These are phyloP conservation scores for Penicillium tannophilum DNA, from an alignment of 495 filamentous ascomycete genomes.

Conservation along the genomic window DNA sequence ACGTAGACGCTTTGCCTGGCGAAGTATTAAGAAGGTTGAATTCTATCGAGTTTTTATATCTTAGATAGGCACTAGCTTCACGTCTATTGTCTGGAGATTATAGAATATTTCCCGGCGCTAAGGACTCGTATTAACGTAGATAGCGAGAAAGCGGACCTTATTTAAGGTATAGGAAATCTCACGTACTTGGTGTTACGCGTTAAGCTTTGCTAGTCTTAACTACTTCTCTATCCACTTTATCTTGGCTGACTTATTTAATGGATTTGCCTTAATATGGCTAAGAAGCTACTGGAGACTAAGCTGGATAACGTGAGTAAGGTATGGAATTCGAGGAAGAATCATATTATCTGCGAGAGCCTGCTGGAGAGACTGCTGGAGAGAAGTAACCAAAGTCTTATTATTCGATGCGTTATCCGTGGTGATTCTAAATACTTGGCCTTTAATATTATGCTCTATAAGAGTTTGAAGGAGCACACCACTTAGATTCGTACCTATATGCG, in stretches of 20 bases:
- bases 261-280: no score
- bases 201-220: no score
- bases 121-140: constrained; percentile 17
- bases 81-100: not conserved
- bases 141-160: constrained; percentile 11
- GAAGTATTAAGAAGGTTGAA: constrained; percentile 19
- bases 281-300: no score
- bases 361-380: no score
- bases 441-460: constrained; percentile 1
- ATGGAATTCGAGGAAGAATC: no score
- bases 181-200: not conserved
- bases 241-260: no score
- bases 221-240: no score
- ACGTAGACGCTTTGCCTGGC: constrained; percentile 16
- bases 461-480: constrained; percentile 15
- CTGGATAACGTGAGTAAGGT: no score
- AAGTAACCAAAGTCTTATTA: no score
- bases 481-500: constrained; percentile 15
- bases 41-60: constrained; percentile 16
- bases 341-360: no score
- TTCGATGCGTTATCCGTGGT: no score
- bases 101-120: constrained; percentile 15
- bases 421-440: no score
- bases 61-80: constrained; percentile 24
- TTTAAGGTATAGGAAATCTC: constrained; percentile 16